Percentiles rank a stretch among this genome's conserved stretches.
Conservation (phyloP, 352 stramenopile genomes). For the Pythium angustatum region DNA sequence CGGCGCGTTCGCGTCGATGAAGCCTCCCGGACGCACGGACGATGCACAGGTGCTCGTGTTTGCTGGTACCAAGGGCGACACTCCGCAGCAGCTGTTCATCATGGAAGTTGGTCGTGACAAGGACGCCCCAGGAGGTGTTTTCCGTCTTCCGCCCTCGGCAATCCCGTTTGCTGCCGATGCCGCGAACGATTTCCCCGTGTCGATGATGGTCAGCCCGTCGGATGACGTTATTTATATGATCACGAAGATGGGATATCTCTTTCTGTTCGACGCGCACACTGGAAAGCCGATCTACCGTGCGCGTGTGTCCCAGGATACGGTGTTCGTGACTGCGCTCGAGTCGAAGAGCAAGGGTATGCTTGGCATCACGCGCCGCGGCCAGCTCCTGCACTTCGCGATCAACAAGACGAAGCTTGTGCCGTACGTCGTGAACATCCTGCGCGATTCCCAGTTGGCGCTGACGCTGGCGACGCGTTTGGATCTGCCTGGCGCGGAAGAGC, state of each 20-base stretch:
- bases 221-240: constrained; percentile 99
- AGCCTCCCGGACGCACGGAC: constrained; percentile 92
- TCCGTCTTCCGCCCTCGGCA: constrained; percentile 90
- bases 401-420: constrained; percentile 98
- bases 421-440: constrained; percentile 98
- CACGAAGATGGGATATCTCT: constrained; percentile 99
- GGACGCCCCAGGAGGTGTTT: constrained; percentile 93
- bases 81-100: constrained; percentile 92
- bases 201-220: constrained; percentile 90
- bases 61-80: constrained; percentile 79
- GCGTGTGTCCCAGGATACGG: constrained; percentile 97
- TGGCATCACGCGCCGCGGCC: constrained; percentile 96
- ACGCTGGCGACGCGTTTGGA: constrained; percentile 95
- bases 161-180: constrained; percentile 98
- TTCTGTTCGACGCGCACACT: constrained; percentile 99
- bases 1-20: constrained; percentile 96
- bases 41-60: constrained; percentile 88
- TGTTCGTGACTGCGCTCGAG: constrained; percentile 95
- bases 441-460: constrained; percentile 96
- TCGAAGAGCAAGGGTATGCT: constrained; percentile 96
- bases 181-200: constrained; percentile 98
- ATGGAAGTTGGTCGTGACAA: constrained; percentile 99
- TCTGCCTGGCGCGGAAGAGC: constrained; percentile 97
- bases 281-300: constrained; percentile 98
- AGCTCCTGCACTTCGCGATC: constrained; percentile 96